phyloP scores from a whole-genome alignment of 2,329 filamentous ascomycete species.

The Xylariaceae sp. region DNA sequence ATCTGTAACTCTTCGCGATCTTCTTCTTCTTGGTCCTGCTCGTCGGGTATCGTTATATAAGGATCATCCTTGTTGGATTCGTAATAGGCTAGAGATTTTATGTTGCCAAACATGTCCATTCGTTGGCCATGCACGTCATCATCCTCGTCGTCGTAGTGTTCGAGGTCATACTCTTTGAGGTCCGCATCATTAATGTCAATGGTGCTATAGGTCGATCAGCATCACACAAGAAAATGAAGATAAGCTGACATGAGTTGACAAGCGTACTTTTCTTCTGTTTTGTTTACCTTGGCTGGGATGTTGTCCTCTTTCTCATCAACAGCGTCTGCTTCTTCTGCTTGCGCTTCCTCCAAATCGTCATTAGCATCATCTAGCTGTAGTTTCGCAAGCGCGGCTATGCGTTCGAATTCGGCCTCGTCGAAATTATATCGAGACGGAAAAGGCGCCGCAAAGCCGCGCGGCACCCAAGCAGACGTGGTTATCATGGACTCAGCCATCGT shows the following conservation, averaged over 20 bases:
- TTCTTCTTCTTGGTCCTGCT: conserved; percentile 70
- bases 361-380: conserved; percentile 88
- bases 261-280: conserved; percentile 26
- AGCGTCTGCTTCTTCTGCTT: conserved; percentile 39
- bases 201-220: conserved; percentile 39
- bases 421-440: conserved; percentile 73
- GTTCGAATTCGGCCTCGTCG: conserved; percentile 69
- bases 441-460: conserved; percentile 69
- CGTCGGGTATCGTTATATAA: conserved; percentile 83
- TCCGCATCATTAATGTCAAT: conserved; percentile 69
- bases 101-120: conserved; percentile 91
- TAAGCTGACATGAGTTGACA: neutral
- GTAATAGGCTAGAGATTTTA: conserved; percentile 91
- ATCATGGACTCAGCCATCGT: conserved; percentile 63
- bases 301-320: conserved; percentile 3
- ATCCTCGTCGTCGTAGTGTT: conserved; percentile 88
- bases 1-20: conserved; percentile 94
- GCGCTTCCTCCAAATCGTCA: conserved; percentile 73
- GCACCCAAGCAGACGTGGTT: conserved; percentile 71
- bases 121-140: conserved; percentile 65
- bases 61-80: conserved; percentile 92
- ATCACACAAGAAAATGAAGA: neutral
- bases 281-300: conserved; percentile 12
- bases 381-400: conserved; percentile 70
- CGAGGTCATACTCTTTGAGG: conserved; percentile 91